Percentiles rank a stretch among this genome's conserved stretches.
Evolutionary conservation across 352 stramenopile genomes (phyloP).

Genomic region (Phytophthora aleatoria): DNA sequence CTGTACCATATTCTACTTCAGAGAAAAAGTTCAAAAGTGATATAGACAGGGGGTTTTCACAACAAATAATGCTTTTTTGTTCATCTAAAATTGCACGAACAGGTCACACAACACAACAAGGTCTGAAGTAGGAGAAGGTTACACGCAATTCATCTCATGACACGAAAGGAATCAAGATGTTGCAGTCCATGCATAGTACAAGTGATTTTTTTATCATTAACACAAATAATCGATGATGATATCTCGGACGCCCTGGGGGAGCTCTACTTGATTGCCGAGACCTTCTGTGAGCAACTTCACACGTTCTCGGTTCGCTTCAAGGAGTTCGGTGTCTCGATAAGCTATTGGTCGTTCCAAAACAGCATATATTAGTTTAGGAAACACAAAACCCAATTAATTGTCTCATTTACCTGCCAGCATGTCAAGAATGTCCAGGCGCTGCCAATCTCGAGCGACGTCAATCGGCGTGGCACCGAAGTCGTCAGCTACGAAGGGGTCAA

Average conservation of each 20-base stretch:
- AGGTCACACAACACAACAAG: too few relatives aligned
- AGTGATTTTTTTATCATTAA: constrained; percentile 1
- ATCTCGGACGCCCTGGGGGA: constrained; percentile 22
- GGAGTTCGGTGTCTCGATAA: constrained; percentile 24
- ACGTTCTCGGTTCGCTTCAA: constrained; percentile 25
- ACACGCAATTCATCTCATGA: too few relatives aligned
- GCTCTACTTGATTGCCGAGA: constrained; percentile 25
- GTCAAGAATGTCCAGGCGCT: constrained; percentile 52
- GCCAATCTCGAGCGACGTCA: constrained; percentile 65
- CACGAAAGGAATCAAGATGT: too few relatives aligned
- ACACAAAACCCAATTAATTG: background rate
- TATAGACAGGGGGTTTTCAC: too few relatives aligned
- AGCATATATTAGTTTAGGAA: background rate
- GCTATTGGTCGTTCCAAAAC: constrained; percentile 4
- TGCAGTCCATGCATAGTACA: too few relatives aligned
- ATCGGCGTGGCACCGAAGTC: constrained; percentile 53
- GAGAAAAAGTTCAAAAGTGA: too few relatives aligned
- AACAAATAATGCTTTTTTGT: too few relatives aligned
- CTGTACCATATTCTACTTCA: too few relatives aligned
- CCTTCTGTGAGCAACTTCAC: constrained; percentile 24
- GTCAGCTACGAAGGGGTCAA: constrained; percentile 50
- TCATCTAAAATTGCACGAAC: too few relatives aligned
- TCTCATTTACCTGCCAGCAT: constrained; percentile 47
- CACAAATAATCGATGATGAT: constrained; percentile 24
- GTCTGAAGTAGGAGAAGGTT: too few relatives aligned